Percentiles rank a stretch among this genome's conserved stretches.
phyloP scores from a whole-genome alignment of 192 early-diverging fungal genomes.

The Chytriomyces sp. region DNA sequence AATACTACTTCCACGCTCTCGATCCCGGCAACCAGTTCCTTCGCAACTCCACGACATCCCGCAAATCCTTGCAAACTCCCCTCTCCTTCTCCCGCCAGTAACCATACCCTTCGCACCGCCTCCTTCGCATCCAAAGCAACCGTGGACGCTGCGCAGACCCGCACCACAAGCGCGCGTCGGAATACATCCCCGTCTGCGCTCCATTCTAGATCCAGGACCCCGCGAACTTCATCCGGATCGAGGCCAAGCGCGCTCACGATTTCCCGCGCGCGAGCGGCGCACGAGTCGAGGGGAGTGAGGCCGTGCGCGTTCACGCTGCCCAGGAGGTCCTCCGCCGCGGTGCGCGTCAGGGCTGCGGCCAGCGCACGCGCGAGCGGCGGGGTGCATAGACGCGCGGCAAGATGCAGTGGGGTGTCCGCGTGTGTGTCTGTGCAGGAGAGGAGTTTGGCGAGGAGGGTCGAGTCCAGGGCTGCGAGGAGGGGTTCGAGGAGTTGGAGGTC shows the following conservation, averaged over 20 bases:
- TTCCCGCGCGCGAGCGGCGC: neutral
- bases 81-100: conserved; percentile 4
- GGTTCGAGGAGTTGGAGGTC: neutral
- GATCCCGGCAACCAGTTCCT: neutral
- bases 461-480: neutral
- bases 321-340: neutral
- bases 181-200: neutral
- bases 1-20: no score
- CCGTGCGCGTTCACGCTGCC: neutral
- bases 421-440: neutral
- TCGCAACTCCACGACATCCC: neutral
- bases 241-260: neutral
- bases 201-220: neutral
- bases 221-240: neutral
- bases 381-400: neutral
- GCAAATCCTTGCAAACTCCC: neutral
- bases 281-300: neutral
- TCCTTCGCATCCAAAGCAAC: no score
- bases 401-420: neutral
- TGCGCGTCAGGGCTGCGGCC: neutral
- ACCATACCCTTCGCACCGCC: neutral
- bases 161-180: neutral
- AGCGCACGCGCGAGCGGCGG: neutral
- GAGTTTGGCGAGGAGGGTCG: neutral
- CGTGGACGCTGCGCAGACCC: no score